A percentile compares a stretch with the other conserved stretches of the same genome.
phyloP scores from a whole-genome alignment of 805 yeast species.

The Ogataea salicorniae region DNA sequence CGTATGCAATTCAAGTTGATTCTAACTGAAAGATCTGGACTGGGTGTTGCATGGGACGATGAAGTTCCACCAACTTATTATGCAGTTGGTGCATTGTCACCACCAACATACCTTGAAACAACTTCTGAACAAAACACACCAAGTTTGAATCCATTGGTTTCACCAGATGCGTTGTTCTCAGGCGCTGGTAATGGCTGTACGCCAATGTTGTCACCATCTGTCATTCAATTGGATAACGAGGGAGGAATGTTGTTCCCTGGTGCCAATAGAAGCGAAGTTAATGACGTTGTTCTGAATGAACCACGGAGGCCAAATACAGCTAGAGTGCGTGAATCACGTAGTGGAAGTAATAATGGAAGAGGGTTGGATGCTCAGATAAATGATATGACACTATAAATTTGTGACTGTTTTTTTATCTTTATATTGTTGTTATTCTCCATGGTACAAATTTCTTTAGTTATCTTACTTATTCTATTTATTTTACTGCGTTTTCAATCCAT shows the following conservation, averaged over 20 bases:
- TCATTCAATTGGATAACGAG: slow-evolving; percentile 17
- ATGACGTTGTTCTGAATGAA: slow-evolving; percentile 12
- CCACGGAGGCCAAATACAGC: slow-evolving; percentile 13
- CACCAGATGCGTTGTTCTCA: neutral
- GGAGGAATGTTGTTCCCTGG: neutral
- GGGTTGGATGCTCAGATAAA: too few species aligned
- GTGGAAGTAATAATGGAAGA: too few species aligned
- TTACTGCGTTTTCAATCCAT: too few species aligned
- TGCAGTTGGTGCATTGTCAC: slow-evolving; percentile 76
- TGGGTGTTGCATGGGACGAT: slow-evolving; percentile 98
- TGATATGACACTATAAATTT: too few species aligned
- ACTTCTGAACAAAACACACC: slow-evolving; percentile 6
- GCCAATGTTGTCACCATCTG: slow-evolving; percentile 17
- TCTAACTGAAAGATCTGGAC: slow-evolving; percentile 85
- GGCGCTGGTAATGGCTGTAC: slow-evolving; percentile 1
- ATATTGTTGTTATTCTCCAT: too few species aligned
- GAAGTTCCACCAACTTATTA: slow-evolving; percentile 97
- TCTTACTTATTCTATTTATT: too few species aligned
- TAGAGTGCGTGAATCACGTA: slow-evolving; percentile 1
- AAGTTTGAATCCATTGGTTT: too few species aligned
- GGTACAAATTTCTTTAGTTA: too few species aligned
- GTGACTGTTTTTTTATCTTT: too few species aligned
- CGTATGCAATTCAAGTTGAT: slow-evolving; percentile 89
- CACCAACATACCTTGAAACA: slow-evolving; percentile 66
- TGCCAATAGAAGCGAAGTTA: neutral